Evolutionary conservation across 495 filamentous ascomycete species (phyloP), one percentile per base, ranked within the genome.

Genomic region (Thermothielavioides terrestris): DNA sequence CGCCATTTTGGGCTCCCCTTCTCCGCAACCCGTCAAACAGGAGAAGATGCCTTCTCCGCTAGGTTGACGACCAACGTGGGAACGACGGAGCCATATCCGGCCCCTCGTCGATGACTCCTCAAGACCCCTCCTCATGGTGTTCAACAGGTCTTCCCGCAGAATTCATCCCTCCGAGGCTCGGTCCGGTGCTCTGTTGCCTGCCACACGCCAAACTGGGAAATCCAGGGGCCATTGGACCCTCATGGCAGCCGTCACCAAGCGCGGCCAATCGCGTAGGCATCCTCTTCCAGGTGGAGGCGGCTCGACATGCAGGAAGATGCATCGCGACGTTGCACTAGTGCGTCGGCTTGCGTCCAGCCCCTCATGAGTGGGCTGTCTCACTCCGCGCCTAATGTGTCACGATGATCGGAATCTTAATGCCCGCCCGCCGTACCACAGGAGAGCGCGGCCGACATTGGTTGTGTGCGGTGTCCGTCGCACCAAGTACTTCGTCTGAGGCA

Each of bases 251-350:
- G 15, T 28, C 44, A n/a, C 44, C 44, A 46, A 32, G 23, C 15
- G 26, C 46, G 36, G 12, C 44, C 7, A 28, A 20, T n/a, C 27
- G 20, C 12, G 35, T n/a, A 5, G 36, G 15, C 9, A n/a, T 36
- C 36, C 36, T 15, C 18, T 27, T 9, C 18, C 12, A 10, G 43
- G 35, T 37, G 35, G 26, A 22, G 32, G 22, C 32, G 36, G 36
- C 36, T 22, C 11, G 23, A 2, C n/a, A 26, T 32, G 36, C 46
- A 32, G 46, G 8, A 11, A 6, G 35, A 22, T 41, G 36, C 36
- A 49, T 49, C 46, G 23, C 35, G 26, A 40, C 45, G 32, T 49
- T 22, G 15, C 42, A 30, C 8, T 32, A 44, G 42, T 8, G 14
- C 21, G 22, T 4, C 14, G 39, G 5, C 22, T 27, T 40, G 20